Evolutionary conservation across 805 yeast genomes (phyloP), one percentile per base, ranked within the genome.

Genomic region (Wickerhamomyces mucosus): DNA sequence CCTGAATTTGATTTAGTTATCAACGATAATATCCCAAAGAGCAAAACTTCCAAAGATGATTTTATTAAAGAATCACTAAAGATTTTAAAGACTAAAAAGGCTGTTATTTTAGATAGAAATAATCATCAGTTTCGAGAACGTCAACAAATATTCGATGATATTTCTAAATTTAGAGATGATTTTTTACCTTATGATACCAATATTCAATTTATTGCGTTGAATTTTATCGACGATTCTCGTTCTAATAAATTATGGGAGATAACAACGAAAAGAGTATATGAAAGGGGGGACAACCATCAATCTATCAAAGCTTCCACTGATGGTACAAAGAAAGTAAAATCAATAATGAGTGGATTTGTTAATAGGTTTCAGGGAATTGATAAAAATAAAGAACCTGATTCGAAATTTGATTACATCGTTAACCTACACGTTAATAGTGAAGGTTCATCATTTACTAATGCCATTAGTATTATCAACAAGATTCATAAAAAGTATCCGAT

Each of bases 241-340:
- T 44, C 54, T 10, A 37, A 49, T 0, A 41, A 51, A 6, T 45
- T 76, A 1, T 68, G 73, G 67, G 43, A 61, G 3, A 36, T 74
- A 1, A 81, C 95, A 0, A 53, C 59, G 9, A 51, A 58, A 1
- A 63, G 96, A 33, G 79, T 89, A 0, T 26, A 62, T 4, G 49
- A 50, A 5, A 65, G 98, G 42, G 96, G 95, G 2, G 85, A 85
- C 46, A 78, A 81, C 40, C 98, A 89, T 51, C 95, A 82, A 51
- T 73, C 86, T 2, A 81, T 89, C 20, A 74, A 78, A 40, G 63
- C 59, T 5, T 50, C 43, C 0, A 45, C 54, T 2, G 63, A 67
- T 34, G 75, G 78, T 7, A 59, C 59, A 6, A 53, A 55, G 13
- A 61, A 66, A 32, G 75, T 82, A 1, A 54, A 61, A 19, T 66